Conservation (phyloP, 2,329 filamentous ascomycete species). For the Penicillium vulpinum region DNA sequence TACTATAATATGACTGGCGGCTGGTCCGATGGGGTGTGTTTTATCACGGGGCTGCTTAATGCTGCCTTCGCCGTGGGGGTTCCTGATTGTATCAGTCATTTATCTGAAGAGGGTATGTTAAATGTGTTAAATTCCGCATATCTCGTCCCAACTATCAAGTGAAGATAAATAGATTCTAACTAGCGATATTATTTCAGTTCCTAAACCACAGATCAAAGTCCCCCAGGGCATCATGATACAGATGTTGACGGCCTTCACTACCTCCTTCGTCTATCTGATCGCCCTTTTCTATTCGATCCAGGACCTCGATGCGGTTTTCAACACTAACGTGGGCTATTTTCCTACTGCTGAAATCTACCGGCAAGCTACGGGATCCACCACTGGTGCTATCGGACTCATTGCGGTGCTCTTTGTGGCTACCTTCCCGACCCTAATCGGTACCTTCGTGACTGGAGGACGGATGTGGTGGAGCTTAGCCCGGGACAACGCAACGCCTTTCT, state of each 20-base stretch:
- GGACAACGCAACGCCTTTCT: slow-evolving; percentile 58
- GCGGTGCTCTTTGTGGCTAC: slow-evolving; percentile 57
- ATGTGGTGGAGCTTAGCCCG: slow-evolving; percentile 63
- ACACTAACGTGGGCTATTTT: slow-evolving; percentile 48
- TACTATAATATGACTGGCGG: slow-evolving; percentile 33
- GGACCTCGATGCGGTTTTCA: slow-evolving; percentile 54
- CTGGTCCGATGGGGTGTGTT: slow-evolving; percentile 41
- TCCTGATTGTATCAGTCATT: slow-evolving; percentile 62
- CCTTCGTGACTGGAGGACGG: slow-evolving; percentile 57
- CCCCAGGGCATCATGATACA: slow-evolving; percentile 50
- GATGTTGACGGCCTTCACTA: slow-evolving; percentile 44
- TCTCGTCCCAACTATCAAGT: not conserved
- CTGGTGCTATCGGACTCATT: slow-evolving; percentile 54
- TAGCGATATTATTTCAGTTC: slow-evolving; percentile 16
- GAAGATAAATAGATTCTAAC: not conserved
- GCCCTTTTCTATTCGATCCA: slow-evolving; percentile 37
- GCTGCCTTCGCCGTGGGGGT: slow-evolving; percentile 65
- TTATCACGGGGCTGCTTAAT: slow-evolving; percentile 62
- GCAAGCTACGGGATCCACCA: slow-evolving; percentile 55
- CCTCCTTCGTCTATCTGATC: slow-evolving; percentile 52
- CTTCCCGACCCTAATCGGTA: slow-evolving; percentile 54
- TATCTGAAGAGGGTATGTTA: slow-evolving; percentile 56
- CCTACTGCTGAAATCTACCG: slow-evolving; percentile 67
- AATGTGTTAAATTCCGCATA: too few species aligned
- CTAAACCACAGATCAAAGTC: slow-evolving; percentile 37